Base-by-base conservation (phyloP, 371 early-diverging fungal genomes). In the Mortierella sp. region DNA sequence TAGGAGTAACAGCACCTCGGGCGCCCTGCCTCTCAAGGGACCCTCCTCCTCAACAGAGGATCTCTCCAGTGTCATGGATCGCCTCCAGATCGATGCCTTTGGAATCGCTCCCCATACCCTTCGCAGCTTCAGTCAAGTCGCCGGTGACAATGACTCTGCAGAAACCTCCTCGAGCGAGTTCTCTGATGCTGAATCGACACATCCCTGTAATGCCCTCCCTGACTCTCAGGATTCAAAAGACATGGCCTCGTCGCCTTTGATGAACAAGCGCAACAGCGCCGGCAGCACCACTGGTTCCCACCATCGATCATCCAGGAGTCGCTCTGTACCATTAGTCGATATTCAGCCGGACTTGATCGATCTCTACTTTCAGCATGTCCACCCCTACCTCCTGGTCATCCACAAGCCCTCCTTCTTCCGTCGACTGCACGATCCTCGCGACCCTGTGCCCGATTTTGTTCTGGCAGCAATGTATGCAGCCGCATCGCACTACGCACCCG, bases 341-440 rank as follows among this genome's bases (percentile, higher is more conserved):
- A 77, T 86, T 55, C 81, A 81, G 37, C 81, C 72, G 6, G 86
- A 88, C 61, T 72, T 88, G 69, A 81, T 88, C 57, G 76, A 85
- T 43, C 75, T 84, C 24, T 93, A 92, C 83, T 92, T 93, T 86
- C 80, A 88, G 76, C 90, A 91, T 75, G 83, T 92, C 40, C 93
- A 93, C 79, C 87, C 89, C 13, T 89, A 89, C 74, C 53, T 93
- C 21, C 93, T 93, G 10, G 89, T 93, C 51, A 80, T 93, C 21
- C 91, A 93, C 85, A 90, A 91, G 71, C 77, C 88, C 26, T 79
- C 88, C 28, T 93, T 93, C 82, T 82, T 92, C 54, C 88, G 90
- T 48, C 88, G 88, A 51, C 79, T 93, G 75, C 71, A 87, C 51
- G 88, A 87, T 51, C 89, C 85, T 57, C 78, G 80, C 14, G 89